phyloP scores from a whole-genome alignment of 805 yeast species.

The Metschnikowia dekortorum region DNA sequence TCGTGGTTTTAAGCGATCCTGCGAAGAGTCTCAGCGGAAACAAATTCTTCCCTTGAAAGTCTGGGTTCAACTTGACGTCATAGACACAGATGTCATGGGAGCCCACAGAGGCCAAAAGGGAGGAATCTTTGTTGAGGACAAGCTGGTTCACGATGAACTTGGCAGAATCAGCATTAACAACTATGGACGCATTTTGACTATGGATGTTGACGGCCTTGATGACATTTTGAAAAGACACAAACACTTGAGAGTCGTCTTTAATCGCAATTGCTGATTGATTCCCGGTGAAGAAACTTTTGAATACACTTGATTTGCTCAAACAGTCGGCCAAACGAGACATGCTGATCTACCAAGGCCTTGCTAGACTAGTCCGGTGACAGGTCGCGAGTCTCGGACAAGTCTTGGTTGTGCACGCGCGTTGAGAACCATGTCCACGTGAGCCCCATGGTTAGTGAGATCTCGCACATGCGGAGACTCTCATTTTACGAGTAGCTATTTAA shows the following conservation, averaged over 20 bases:
- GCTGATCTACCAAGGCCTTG: neutral
- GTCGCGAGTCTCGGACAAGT: neutral
- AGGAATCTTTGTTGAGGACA: constrained; percentile 7
- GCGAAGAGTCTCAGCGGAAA: neutral
- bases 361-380: neutral
- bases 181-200: constrained; percentile 4
- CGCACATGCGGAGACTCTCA: neutral
- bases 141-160: constrained; percentile 6
- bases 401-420: neutral
- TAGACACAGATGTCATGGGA: constrained; percentile 4
- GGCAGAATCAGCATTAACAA: constrained; percentile 4
- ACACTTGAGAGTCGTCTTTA: constrained; percentile 9
- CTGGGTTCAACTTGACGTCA: constrained; percentile 6
- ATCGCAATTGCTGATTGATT: constrained; percentile 5
- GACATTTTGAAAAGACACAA: constrained; percentile 10
- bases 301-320: constrained; percentile 5
- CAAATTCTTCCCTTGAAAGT: neutral
- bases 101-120: constrained; percentile 14
- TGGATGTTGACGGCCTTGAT: constrained; percentile 9
- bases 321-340: neutral
- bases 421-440: neutral
- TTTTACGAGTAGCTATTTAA: neutral
- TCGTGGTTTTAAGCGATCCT: neutral
- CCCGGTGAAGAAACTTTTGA: constrained; percentile 3
- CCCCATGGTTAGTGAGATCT: neutral